These are phyloP conservation scores for Neohortaea acidophila DNA, from an alignment of 495 filamentous ascomycete species.

Conservation along the genomic window DNA sequence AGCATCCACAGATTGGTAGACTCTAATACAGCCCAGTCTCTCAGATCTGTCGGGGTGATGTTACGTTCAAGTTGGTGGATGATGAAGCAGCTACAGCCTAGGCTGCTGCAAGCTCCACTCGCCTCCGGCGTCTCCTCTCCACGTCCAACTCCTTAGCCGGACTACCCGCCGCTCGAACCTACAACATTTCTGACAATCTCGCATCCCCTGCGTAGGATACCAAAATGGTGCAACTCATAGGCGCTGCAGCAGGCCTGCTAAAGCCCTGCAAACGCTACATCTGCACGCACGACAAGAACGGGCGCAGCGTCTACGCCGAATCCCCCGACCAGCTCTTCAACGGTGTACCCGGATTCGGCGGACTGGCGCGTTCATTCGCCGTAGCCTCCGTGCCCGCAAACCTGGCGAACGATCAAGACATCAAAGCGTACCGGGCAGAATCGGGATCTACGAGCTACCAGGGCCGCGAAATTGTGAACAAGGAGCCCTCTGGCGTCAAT, in stretches of 20 bases:
- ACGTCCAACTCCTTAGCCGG: too few species aligned
- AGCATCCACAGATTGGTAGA: too few species aligned
- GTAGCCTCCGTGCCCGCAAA: constrained; percentile 9
- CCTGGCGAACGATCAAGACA: constrained; percentile 10
- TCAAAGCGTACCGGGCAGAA: constrained; percentile 9
- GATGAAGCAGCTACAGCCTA: too few species aligned
- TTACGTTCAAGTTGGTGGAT: too few species aligned
- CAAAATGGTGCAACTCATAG: too few species aligned
- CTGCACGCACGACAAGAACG: constrained; percentile 9
- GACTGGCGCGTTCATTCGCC: constrained; percentile 13
- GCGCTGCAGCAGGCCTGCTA: neutral
- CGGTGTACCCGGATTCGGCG: constrained; percentile 5
- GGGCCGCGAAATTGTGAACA: constrained; percentile 5
- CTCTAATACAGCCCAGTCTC: too few species aligned
- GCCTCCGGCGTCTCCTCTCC: too few species aligned
- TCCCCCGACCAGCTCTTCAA: constrained; percentile 13
- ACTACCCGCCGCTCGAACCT: too few species aligned
- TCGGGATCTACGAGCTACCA: constrained; percentile 7
- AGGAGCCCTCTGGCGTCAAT: constrained; percentile 8
- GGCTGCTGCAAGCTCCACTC: too few species aligned
- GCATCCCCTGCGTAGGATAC: too few species aligned
- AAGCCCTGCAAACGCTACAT: constrained; percentile 17
- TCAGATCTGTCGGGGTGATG: too few species aligned
- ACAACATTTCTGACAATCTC: too few species aligned
- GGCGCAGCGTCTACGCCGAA: constrained; percentile 12